Evolutionary conservation across 768 basidiomycete genomes (phyloP).

Genomic region (Fistulinella prunicolor): DNA sequence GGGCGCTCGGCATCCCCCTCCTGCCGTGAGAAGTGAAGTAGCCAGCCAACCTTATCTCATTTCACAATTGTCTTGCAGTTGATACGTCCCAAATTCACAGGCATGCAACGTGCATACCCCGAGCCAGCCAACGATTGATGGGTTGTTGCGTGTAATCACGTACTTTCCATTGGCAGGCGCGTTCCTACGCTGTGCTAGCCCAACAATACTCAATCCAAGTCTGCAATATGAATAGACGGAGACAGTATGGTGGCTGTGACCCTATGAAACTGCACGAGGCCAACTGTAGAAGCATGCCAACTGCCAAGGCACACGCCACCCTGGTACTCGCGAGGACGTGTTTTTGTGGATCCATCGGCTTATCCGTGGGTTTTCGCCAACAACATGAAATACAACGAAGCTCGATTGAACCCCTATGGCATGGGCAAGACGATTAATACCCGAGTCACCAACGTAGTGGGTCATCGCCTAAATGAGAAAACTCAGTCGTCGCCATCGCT

Average conservation of each 20-base stretch:
- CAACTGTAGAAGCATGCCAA: conserved; percentile 21
- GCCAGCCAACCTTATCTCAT: neutral
- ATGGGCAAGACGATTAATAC: conserved; percentile 3
- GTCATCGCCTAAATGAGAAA: neutral
- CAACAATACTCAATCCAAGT: no score
- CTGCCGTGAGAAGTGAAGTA: no score
- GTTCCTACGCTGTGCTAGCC: no score
- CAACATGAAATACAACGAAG: conserved; percentile 2
- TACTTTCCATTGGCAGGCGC: no score
- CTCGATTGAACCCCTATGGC: neutral
- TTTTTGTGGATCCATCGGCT: neutral
- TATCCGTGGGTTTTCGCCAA: neutral
- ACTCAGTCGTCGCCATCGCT: conserved; percentile 61
- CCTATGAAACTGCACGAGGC: conserved; percentile 23
- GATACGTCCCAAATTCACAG: no score
- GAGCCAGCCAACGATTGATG: neutral
- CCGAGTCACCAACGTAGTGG: neutral
- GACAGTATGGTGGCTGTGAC: conserved; percentile 18
- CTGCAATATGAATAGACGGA: neutral
- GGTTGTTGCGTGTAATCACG: neutral
- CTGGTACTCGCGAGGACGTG: neutral
- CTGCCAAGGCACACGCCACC: conserved; percentile 22
- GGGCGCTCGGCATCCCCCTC: no score
- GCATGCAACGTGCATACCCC: no score
- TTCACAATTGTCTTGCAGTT: no score